These are phyloP conservation scores for Solanum sitiens DNA, from an alignment of 257 asterid species.

Conservation along the genomic window DNA sequence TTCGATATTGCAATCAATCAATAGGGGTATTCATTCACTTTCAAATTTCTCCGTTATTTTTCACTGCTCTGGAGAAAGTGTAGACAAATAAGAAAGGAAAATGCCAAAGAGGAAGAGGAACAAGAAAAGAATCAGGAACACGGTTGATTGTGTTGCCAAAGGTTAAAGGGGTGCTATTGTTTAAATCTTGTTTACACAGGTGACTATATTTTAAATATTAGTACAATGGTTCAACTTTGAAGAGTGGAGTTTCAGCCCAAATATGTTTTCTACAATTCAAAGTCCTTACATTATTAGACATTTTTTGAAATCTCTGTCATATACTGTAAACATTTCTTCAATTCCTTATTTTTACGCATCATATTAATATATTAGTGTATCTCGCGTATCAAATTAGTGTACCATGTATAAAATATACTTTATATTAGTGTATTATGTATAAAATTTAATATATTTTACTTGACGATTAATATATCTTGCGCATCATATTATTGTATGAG, in stretches of 20 bases:
- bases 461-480: too few species aligned
- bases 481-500: too few species aligned
- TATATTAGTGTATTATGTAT: too few species aligned
- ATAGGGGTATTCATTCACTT: background rate
- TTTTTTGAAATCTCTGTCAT: background rate
- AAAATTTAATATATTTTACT: too few species aligned
- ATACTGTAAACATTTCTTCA: too few species aligned
- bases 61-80: background rate
- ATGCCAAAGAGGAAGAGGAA: background rate
- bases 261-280: background rate
- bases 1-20: background rate
- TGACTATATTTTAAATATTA: background rate
- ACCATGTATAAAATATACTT: too few species aligned
- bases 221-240: background rate
- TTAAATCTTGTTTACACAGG: background rate
- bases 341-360: too few species aligned
- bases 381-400: too few species aligned
- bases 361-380: too few species aligned
- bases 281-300: too few species aligned
- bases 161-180: background rate
- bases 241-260: background rate
- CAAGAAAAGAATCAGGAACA: background rate
- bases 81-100: background rate
- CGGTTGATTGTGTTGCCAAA: background rate
- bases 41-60: background rate